Base-by-base conservation (phyloP, 176 grass and related monocot species). In the Oropetium thomaeum region DNA sequence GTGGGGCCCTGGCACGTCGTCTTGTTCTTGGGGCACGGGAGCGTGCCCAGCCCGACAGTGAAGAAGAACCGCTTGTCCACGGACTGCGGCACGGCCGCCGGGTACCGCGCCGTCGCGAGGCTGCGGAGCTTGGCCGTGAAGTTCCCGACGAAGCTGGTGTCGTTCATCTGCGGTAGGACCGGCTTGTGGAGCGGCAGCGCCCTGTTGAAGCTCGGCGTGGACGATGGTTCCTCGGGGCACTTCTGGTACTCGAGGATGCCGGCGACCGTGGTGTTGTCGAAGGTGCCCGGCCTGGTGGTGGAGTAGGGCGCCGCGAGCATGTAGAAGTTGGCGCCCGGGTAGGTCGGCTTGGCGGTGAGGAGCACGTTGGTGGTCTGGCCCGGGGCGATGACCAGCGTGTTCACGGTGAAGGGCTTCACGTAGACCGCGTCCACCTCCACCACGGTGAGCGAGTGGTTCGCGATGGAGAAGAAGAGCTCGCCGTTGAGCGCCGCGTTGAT, bases 331-430 rank as follows among this genome's bases (percentile, higher is more conserved):
- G 86, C 65, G 31, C 48, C 39, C 0, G 78, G 81, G 71, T 85
- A 86, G 32, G 19, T 53, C 9, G 83, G 80, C n/a, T 84, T 82
- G 70, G 86, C 9, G n/a, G 65, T 25, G 70, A 92, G 82, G 32
- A 92, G 90, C 25, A 83, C 90, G 32, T 92, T 92, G 72, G 90
- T 92, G 75, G 90, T 92, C 15, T 89, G 86, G 1, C 90, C 90
- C 0, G 90, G 90, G 1, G 90, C 28, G 65, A 92, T 83, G 28
- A 83, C 2, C 13, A 92, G 39, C 7, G 83, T 92, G 15, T 86
- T 73, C 6, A 85, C 73, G 8, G 69, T 76, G 79, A 92, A 89
- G 1, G 83, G 90, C 76, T 89, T 92, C 5, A 83, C 75, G 65
- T 92, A 92, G 62, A 85, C 64, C 38, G 90, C 86, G 70, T 92